These are phyloP conservation scores for Cucumis melo DNA, from an alignment of 306 rosid species.

Conservation along the genomic window DNA sequence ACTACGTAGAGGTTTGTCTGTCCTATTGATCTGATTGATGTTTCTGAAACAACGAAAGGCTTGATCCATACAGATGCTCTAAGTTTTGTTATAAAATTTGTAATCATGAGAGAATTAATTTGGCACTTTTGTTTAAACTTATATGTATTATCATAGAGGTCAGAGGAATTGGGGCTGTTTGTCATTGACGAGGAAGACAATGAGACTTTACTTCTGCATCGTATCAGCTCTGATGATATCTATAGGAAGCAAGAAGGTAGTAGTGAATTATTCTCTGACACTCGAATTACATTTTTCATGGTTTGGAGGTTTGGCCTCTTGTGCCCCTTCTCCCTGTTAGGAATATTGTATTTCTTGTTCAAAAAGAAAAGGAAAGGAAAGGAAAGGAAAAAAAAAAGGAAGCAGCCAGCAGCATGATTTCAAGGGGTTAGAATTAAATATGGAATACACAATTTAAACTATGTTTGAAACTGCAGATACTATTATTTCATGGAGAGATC, in stretches of 20 bases:
- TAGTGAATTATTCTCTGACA: conserved; percentile 3
- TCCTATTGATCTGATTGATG: conserved; percentile 8
- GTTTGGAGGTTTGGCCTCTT: conserved; percentile 1
- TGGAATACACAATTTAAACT: neutral
- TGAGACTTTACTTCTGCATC: conserved; percentile 74
- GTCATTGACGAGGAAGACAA: conserved; percentile 85
- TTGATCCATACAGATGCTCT: neutral
- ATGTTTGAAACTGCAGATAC: conserved; percentile 34
- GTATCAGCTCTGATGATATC: conserved; percentile 61
- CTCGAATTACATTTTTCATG: neutral
- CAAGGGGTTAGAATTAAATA: neutral
- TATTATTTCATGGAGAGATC: conserved; percentile 88
- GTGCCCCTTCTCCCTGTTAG: neutral
- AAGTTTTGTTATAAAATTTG: neutral
- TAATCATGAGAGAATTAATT: neutral
- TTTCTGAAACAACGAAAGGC: neutral
- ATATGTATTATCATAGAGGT: conserved; percentile 42
- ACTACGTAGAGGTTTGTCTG: conserved; percentile 71
- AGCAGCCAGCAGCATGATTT: neutral
- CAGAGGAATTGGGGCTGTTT: conserved; percentile 76
- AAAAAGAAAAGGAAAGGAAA: neutral
- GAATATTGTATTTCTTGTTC: neutral
- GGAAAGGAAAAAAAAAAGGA: neutral
- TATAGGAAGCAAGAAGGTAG: conserved; percentile 92
- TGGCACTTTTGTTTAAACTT: conserved; percentile 5